Base-by-base conservation (phyloP, 768 basidiomycete genomes). In the Kwoniella dendrophila region DNA sequence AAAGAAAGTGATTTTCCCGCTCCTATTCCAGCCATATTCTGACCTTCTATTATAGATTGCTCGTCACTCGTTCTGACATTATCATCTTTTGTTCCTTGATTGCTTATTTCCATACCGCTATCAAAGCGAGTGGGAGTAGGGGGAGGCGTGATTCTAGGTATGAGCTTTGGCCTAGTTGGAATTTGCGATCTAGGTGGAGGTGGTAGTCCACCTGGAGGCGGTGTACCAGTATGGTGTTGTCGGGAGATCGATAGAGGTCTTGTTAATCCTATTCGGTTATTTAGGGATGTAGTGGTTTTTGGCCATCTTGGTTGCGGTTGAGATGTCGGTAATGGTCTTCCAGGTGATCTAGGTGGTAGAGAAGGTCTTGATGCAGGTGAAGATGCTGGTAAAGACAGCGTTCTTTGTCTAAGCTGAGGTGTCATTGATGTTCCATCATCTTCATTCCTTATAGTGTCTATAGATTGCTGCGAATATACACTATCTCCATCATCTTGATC, bases 1-100 rank as follows among this genome's bases (percentile, higher is more conserved):
- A 34, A 45, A 4, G 36, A 34, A 8, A 51, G 53, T 22, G 29
- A 30, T 38, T 38, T 36, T n/a, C 62, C 55, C 32, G 48, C 55
- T 27, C 62, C 62, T 20, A 63, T 29, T 10, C 62, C 62, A n/a
- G 62, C 62, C 47, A 56, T 56, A 33, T 53, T 53, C n/a, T n/a
- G n/a, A 50, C 14, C 22, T 32, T 36, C 34, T 20, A 38, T n/a
- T 14, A 8, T 40, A 14, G 30, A 44, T 14, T 29, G 44, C 22
- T 34, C 29, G 3, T 36, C 47, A 27, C 29, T 48, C 29, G 12
- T 12, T 41, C 33, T 34, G 26, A 40, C 49, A 22, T 30, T 33
- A 40, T 30, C 7, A 18, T 10, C 22, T 41, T 16, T 30, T 20
- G 56, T 10, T 29, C 27, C 4, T 38, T n/a, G 29, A 16, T 45